These are phyloP conservation scores for Fomitopsis betulina DNA, from an alignment of 1,284 basidiomycete genomes.

Conservation along the genomic window DNA sequence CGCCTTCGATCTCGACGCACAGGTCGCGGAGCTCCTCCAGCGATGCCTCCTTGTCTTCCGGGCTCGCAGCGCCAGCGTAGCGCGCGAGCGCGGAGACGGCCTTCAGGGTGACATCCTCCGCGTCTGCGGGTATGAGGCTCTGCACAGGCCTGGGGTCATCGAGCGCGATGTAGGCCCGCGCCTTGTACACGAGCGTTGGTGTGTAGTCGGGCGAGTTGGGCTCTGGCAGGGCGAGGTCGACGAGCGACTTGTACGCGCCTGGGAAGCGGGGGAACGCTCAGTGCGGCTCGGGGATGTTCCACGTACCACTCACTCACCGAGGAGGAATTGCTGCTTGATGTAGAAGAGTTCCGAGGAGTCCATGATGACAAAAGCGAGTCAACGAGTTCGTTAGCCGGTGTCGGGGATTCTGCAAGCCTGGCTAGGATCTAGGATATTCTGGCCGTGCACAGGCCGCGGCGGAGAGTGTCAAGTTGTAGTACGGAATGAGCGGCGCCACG, in stretches of 20 bases:
- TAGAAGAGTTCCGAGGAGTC: constrained; percentile 81
- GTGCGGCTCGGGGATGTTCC: not conserved
- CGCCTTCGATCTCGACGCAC: constrained; percentile 80
- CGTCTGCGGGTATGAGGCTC: constrained; percentile 50
- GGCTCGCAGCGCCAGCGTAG: constrained; percentile 47
- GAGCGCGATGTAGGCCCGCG: constrained; percentile 79
- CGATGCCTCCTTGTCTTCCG: constrained; percentile 47
- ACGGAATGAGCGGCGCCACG: not conserved
- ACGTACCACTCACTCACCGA: constrained; percentile 43
- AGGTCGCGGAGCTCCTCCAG: constrained; percentile 84
- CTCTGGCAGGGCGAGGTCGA: constrained; percentile 52
- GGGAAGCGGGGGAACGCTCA: constrained; percentile 1
- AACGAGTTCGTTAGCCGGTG: not conserved
- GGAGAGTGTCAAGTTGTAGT: not conserved
- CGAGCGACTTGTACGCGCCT: constrained; percentile 68
- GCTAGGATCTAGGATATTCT: not conserved
- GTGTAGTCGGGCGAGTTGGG: constrained; percentile 59
- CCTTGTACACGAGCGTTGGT: constrained; percentile 72
- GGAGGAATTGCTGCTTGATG: constrained; percentile 81
- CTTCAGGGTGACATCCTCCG: constrained; percentile 65
- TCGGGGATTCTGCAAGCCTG: not conserved
- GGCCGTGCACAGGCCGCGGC: not conserved
- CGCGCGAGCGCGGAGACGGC: constrained; percentile 70
- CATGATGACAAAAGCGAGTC: constrained; percentile 36
- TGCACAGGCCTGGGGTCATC: constrained; percentile 53